phyloP scores from a whole-genome alignment of 345 rosid genomes.

The Cardamine resedifolia region DNA sequence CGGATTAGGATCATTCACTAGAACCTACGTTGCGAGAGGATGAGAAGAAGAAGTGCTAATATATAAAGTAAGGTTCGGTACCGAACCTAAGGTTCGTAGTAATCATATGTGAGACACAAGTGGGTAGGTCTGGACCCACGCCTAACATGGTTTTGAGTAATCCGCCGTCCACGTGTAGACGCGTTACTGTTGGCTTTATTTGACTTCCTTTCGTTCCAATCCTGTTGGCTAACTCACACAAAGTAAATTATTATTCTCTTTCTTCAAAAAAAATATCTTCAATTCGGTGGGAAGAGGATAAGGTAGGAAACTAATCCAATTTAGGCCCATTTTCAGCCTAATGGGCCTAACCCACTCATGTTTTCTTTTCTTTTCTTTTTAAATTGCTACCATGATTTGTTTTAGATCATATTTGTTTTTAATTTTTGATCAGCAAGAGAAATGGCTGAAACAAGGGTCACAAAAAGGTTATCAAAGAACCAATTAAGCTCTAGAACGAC shows the following conservation, averaged over 20 bases:
- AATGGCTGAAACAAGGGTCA: neutral
- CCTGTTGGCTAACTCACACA: conserved; percentile 25
- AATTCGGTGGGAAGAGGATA: conserved; percentile 31
- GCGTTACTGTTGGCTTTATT: conserved; percentile 40
- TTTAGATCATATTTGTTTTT: neutral
- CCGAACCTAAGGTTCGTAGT: conserved; percentile 10
- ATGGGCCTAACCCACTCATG: conserved; percentile 29
- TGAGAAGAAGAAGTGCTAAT: neutral
- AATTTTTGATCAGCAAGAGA: too few species aligned
- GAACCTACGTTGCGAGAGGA: conserved; percentile 19
- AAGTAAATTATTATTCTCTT: conserved; percentile 17
- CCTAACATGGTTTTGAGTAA: conserved; percentile 27
- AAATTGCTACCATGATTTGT: neutral
- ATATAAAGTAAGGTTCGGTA: conserved; percentile 31
- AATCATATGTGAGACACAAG: conserved; percentile 16
- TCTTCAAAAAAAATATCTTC: conserved; percentile 16
- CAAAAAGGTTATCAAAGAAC: neutral
- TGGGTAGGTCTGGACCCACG: conserved; percentile 29
- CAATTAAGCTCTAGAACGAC: neutral
- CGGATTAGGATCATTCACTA: conserved; percentile 27
- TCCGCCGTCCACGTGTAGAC: conserved; percentile 37
- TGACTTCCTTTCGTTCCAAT: conserved; percentile 27
- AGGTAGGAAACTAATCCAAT: conserved; percentile 35
- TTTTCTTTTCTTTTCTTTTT: neutral
- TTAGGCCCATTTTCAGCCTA: neutral